Evolutionary conservation across 768 basidiomycete species (phyloP), one percentile per base, ranked within the genome.

Genomic region (Strobilomyces dryophilus): DNA sequence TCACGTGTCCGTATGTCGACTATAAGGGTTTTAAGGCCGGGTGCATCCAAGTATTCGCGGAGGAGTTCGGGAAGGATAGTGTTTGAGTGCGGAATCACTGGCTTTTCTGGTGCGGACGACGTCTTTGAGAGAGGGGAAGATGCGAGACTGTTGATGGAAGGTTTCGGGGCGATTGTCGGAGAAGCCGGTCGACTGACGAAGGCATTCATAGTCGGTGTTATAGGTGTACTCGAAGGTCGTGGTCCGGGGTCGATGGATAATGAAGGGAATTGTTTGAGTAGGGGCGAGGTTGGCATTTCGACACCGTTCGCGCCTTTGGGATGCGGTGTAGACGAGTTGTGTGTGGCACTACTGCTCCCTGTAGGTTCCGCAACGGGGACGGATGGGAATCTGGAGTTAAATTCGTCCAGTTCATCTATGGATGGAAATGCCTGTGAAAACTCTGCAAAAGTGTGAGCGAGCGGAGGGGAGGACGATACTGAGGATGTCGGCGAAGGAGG

Each of bases 1-100:
- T 79, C 83, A 29, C 91, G 78, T 17, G 81, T 76, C n/a, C 95
- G 79, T 18, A 94, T 82, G 66, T 97, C 95, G 18, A 98, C 77
- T 14, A 97, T 60, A 2, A 98, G 76, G 4, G 92, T 80, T 47
- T 81, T 80, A 50, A 75, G 61, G n/a, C 71, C 68, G 7, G 67
- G 64, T 37, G 74, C 67, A 55, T 80, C 68, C 52, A 87, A 68
- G 63, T 87, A 92, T 1, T 76, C 71, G 40, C 75, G 69, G 31
- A 94, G 70, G 10, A 81, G 78, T 52, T 76, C 77, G 7, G 90
- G 83, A 48, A 73, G 75, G 26, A 84, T 79, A 3, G 78, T 75
- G 54, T 84, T 87, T 14, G 77, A 81, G 20, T 77, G 72, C 5
- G 86, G 87, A 40, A 90, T 70, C n/a, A 72, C 61, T 10, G 73